Conservation (phyloP, 441 rosid species). For the Eruca vesicaria region DNA sequence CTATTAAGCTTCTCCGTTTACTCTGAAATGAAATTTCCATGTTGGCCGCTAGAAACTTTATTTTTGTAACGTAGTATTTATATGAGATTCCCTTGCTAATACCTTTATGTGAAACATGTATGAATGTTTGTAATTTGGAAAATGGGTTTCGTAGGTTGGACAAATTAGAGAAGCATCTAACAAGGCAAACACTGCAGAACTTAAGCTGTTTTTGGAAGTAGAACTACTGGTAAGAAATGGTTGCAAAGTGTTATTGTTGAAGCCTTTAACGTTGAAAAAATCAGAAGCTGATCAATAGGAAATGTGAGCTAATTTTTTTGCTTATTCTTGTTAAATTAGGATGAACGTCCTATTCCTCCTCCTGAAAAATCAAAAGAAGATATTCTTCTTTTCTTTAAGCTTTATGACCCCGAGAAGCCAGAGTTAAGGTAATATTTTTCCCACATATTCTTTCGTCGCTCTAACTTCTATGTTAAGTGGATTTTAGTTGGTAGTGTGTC, state of each 20-base stretch:
- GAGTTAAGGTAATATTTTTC: constrained; percentile 49
- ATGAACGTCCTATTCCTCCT: constrained; percentile 53
- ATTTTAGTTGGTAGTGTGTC: too few relatives aligned
- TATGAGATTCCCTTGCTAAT: neutral
- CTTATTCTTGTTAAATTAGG: constrained; percentile 38
- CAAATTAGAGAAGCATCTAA: constrained; percentile 67
- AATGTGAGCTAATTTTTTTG: constrained; percentile 11
- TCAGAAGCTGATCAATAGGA: constrained; percentile 1
- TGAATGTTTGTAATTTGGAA: neutral
- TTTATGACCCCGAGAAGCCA: constrained; percentile 60
- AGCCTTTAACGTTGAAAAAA: constrained; percentile 4
- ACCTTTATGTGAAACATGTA: neutral
- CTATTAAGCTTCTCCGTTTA: neutral
- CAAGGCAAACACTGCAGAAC: constrained; percentile 61
- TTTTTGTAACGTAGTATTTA: neutral
- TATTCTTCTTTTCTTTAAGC: constrained; percentile 72
- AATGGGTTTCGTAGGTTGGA: constrained; percentile 54
- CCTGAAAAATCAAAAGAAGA: constrained; percentile 63
- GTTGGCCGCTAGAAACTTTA: neutral
- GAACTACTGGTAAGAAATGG: constrained; percentile 50
- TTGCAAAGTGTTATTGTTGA: neutral
- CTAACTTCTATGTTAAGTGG: neutral
- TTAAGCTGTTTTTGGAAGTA: constrained; percentile 69
- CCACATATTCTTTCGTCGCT: neutral
- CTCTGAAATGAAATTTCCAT: neutral